Evolutionary conservation across 169 alveolate species (phyloP).

Genomic region (Sarcocystis neurona): DNA sequence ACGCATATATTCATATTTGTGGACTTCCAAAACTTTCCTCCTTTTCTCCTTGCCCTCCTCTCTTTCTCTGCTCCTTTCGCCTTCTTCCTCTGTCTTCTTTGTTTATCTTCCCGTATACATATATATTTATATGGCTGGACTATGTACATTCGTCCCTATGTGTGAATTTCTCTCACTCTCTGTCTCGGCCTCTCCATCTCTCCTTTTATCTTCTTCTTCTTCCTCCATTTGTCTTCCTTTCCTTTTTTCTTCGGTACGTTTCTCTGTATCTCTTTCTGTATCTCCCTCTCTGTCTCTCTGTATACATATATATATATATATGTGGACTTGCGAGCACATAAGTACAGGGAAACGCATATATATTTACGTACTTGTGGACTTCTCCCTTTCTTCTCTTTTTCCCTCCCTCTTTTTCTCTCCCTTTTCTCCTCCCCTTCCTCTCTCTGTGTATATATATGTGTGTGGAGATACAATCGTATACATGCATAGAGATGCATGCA

Average conservation of each 20-base stretch:
- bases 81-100: not conserved
- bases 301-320: not conserved
- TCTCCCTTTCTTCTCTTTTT: too few relatives aligned
- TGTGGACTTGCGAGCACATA: too few relatives aligned
- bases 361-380: too few relatives aligned
- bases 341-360: too few relatives aligned
- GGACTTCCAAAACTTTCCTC: not conserved
- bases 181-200: not conserved
- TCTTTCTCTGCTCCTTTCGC: not conserved
- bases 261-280: not conserved
- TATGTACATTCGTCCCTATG: too few relatives aligned
- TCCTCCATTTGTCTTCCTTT: not conserved
- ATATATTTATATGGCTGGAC: too few relatives aligned
- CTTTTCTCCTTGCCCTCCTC: not conserved
- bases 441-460: not conserved
- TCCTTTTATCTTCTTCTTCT: not conserved
- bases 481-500: too few relatives aligned
- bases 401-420: not conserved
- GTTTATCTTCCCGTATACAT: not conserved
- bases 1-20: not conserved
- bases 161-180: not conserved
- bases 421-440: not conserved
- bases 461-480: too few relatives aligned
- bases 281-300: not conserved
- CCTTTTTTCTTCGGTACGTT: not conserved